Base-by-base conservation (phyloP, 164 flowering plant species). In the Aristolochia fimbriata region DNA sequence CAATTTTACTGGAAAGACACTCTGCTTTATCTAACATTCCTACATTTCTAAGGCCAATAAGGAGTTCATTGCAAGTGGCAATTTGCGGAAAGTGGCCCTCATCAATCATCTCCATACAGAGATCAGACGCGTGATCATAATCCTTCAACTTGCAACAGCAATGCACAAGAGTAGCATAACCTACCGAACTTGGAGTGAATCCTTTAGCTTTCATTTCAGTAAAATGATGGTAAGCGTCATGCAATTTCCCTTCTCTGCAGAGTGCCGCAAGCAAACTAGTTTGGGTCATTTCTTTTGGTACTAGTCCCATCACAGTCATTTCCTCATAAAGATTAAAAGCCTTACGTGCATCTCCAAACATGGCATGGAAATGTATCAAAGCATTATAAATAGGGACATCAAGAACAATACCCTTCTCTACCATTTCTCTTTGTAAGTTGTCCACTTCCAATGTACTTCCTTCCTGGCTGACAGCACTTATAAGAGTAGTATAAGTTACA, bases 61-160 rank as follows among this genome's bases (percentile, higher is more conserved):
- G 51, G n/a, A 89, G 81, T 58, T 74, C 73, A 15, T 76, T 61
- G 64, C 79, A 70, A 3, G 61, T 53, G 47, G 61, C 15, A n/a
- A 61, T 60, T 65, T 33, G 53, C 14, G 74, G 81, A 7, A 67
- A 54, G 65, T 80, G 77, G 47, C 82, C 80, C 33, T 67, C 70
- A 33, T 70, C 82, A 47, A 64, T 51, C 91, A 86, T 86, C 66
- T 86, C 91, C 60, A 70, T 69, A 51, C 74, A 85, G 80, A 85
- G 81, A 57, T 8, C 25, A 69, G 80, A 83, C 15, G 90, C 91
- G 19, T 77, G 82, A 25, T 10, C 10, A 47, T 73, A 78, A 62
- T 85, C 77, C 23, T 68, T 76, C 5, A 69, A 49, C 58, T 78
- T 74, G 68, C 84, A 83, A 59, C 74, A 68, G 25, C 84, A 85